phyloP scores from a whole-genome alignment of 2,329 filamentous ascomycete genomes.

The Nemania sp. region DNA sequence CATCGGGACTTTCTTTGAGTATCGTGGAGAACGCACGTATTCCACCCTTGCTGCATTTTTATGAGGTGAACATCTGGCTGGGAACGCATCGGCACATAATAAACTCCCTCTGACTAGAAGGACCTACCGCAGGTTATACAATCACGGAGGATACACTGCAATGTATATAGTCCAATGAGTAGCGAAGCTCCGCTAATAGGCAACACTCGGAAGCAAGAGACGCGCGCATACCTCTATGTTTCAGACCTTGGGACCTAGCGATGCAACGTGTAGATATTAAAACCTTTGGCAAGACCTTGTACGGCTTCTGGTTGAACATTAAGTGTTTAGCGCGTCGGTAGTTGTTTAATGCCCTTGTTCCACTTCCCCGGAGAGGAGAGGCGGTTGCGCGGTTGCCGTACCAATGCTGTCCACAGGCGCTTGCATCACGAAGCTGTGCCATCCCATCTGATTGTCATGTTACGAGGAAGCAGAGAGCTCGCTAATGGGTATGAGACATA shows the following conservation, averaged over 20 bases:
- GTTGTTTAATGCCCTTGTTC: conserved; percentile 25
- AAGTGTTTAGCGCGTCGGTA: conserved; percentile 18
- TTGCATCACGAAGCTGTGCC: not conserved
- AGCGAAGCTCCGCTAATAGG: conserved; percentile 8
- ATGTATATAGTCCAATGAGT: conserved; percentile 10
- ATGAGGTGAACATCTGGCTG: conserved; percentile 25
- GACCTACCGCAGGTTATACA: not conserved
- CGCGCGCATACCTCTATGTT: conserved; percentile 22
- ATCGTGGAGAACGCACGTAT: conserved; percentile 31
- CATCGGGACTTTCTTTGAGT: conserved; percentile 37
- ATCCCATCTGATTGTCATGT: not conserved
- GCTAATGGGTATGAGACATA: too few species aligned
- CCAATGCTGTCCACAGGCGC: conserved; percentile 1
- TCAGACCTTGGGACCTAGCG: conserved; percentile 11
- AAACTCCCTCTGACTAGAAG: conserved; percentile 11
- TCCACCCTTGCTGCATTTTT: conserved; percentile 19
- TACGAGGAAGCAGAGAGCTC: too few species aligned
- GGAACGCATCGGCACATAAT: conserved; percentile 20
- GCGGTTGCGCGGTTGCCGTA: conserved; percentile 14
- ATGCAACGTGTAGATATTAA: conserved; percentile 19
- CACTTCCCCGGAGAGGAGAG: conserved; percentile 17
- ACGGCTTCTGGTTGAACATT: conserved; percentile 5
- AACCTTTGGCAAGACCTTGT: conserved; percentile 5
- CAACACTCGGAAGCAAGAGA: conserved; percentile 19
- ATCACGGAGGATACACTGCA: conserved; percentile 2